Base-by-base conservation (phyloP, 805 yeast genomes). In the Jamesozyma rosinii region DNA sequence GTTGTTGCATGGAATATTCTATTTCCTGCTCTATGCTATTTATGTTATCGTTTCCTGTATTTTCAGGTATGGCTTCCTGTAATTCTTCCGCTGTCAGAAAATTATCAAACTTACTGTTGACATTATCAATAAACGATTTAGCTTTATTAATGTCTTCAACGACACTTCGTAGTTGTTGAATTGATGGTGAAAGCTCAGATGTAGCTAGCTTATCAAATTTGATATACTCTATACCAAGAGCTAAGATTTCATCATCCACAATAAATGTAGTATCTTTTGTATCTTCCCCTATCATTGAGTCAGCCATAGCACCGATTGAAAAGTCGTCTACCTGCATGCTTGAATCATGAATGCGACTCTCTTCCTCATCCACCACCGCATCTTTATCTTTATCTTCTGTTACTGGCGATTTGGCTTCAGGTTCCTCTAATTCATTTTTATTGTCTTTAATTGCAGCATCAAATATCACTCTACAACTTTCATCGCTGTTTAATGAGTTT, bases 151-250 rank as follows among this genome's bases (percentile, higher is more conserved):
- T 68, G 57, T 76, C 84, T 15, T 66, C 65, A n/a, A 81, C 66
- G 0, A 79, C 86, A 9, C 65, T 63, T 47, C 77, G 72, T 39
- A 85, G 63, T 45, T 79, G 79, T 6, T 64, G 69, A 49, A 85
- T 66, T 0, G 95, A 83, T 0, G 94, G 90, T 50, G 95, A 84
- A 1, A 88, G 67, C 15, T 72, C 66, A 9, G 60, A 40, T 3
- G 46, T 50, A 6, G 64, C 61, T 3, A 66, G 46, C 14, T 59
- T 55, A 1, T 52, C 58, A 11, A 60, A 57, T 8, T 54, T 52
- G 5, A 54, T 49, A 34, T 50, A 59, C n/a, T 67, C 62, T 48
- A 61, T 55, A 15, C 70, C 70, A 2, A 62, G 47, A 2, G 54
- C 53, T 24, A 62, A 35, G 6, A 67, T 54, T 38, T 61, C 66